Evolutionary conservation across 192 early-diverging fungal species (phyloP).

Genomic region (Coemansia sp.): DNA sequence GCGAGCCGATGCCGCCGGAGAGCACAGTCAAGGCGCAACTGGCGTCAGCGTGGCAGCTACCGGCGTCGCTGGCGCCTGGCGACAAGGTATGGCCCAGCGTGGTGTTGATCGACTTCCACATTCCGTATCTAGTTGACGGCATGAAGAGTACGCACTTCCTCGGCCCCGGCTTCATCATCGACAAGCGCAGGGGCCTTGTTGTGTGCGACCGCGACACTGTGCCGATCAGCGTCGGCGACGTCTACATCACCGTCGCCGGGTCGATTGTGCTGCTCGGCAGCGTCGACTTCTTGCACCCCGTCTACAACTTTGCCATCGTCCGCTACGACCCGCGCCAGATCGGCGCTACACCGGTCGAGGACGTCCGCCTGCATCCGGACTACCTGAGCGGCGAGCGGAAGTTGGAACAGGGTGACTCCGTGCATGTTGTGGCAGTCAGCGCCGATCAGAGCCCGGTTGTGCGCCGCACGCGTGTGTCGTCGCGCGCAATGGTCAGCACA

Average conservation of each 20-base stretch:
- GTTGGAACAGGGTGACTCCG: slow-evolving; percentile 57
- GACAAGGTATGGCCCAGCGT: slow-evolving; percentile 74
- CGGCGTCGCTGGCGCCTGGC: slow-evolving; percentile 70
- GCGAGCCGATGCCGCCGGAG: slow-evolving; percentile 57
- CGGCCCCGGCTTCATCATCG: slow-evolving; percentile 72
- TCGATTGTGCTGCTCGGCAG: slow-evolving; percentile 81
- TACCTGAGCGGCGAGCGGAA: slow-evolving; percentile 25
- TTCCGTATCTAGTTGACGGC: slow-evolving; percentile 78
- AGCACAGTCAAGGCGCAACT: slow-evolving; percentile 58
- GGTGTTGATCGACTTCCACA: slow-evolving; percentile 76
- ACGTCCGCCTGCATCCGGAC: slow-evolving; percentile 52
- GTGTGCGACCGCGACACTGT: slow-evolving; percentile 87
- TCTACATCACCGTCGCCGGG: slow-evolving; percentile 86
- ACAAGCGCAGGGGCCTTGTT: slow-evolving; percentile 72
- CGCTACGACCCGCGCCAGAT: slow-evolving; percentile 72
- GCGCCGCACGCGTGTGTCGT: slow-evolving; percentile 43
- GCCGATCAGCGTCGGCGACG: slow-evolving; percentile 82
- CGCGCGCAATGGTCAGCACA: slow-evolving; percentile 61
- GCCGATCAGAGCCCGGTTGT: slow-evolving; percentile 64
- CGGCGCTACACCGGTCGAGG: slow-evolving; percentile 70
- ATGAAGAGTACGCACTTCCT: slow-evolving; percentile 63
- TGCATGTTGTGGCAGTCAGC: slow-evolving; percentile 64
- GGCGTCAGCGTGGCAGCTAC: slow-evolving; percentile 71
- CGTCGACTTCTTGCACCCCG: slow-evolving; percentile 83
- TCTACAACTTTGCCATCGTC: slow-evolving; percentile 84